Percentiles rank a stretch among this genome's conserved stretches.
Conservation (phyloP, 2,329 filamentous ascomycete genomes). For the Cladophialophora yegresii region DNA sequence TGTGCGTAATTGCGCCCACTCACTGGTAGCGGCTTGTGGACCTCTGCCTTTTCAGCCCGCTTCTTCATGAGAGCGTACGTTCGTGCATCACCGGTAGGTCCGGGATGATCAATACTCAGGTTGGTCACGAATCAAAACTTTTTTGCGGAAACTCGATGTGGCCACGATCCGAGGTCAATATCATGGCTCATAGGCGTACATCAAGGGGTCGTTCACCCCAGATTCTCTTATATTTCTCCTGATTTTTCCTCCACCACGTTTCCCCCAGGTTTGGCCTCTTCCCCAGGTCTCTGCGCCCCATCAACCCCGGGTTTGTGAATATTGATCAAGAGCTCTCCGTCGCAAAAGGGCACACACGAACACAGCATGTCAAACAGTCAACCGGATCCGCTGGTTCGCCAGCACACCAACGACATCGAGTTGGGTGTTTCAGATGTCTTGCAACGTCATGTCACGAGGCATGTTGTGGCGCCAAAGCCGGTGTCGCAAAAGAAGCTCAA, state of each 20-base stretch:
- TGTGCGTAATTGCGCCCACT: not conserved
- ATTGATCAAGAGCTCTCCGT: slow-evolving; percentile 8
- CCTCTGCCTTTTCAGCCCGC: not conserved
- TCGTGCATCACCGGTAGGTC: slow-evolving; percentile 7
- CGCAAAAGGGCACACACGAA: not conserved
- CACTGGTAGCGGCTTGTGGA: slow-evolving; percentile 5
- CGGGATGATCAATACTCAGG: slow-evolving; percentile 3
- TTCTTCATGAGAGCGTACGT: not conserved
- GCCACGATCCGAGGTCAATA: slow-evolving; percentile 3
- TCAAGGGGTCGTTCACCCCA: slow-evolving; percentile 10
- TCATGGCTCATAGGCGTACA: slow-evolving; percentile 4
- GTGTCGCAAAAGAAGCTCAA: slow-evolving; percentile 58
- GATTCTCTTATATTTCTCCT: slow-evolving; percentile 3
- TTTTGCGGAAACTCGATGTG: slow-evolving; percentile 1
- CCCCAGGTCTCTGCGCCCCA: slow-evolving; percentile 3
- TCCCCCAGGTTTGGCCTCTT: slow-evolving; percentile 11
- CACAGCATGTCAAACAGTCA: slow-evolving; percentile 4
- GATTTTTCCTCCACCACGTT: slow-evolving; percentile 9
- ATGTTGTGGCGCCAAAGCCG: slow-evolving; percentile 54
- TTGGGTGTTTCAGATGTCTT: slow-evolving; percentile 58
- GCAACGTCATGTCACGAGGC: slow-evolving; percentile 53
- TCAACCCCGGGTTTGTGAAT: slow-evolving; percentile 12
- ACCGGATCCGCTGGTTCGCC: slow-evolving; percentile 26
- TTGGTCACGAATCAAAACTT: slow-evolving; percentile 12
- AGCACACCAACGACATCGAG: slow-evolving; percentile 46